Evolutionary conservation across 306 rosid genomes (phyloP).

Genomic region (Quercus robur): DNA sequence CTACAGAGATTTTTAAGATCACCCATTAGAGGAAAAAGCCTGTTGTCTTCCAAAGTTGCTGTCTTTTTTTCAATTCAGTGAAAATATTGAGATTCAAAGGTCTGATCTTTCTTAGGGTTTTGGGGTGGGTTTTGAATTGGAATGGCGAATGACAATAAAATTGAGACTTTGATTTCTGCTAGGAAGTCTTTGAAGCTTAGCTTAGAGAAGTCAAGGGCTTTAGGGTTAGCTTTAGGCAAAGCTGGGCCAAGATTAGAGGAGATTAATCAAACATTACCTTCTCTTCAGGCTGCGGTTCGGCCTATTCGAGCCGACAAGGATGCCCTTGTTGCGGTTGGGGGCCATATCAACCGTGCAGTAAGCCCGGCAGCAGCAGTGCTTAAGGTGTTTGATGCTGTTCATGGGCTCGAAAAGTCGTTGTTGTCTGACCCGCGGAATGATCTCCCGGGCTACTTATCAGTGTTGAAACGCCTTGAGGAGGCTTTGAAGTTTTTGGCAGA

Average conservation of each 20-base stretch:
- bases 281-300: conserved; percentile 77
- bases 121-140: conserved; percentile 19
- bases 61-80: not conserved
- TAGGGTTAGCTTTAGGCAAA: conserved; percentile 67
- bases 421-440: conserved; percentile 81
- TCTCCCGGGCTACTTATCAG: conserved; percentile 77
- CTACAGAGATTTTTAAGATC: conserved; percentile 20
- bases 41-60: conserved; percentile 4
- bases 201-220: conserved; percentile 71
- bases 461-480: conserved; percentile 91
- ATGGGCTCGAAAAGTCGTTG: conserved; percentile 89
- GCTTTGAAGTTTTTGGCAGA: conserved; percentile 84
- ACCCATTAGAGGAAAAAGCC: conserved; percentile 9
- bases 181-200: conserved; percentile 69
- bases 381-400: conserved; percentile 96
- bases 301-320: conserved; percentile 89
- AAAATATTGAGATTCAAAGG: conserved; percentile 9
- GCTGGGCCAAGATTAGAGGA: conserved; percentile 87
- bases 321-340: conserved; percentile 87
- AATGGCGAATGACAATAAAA: conserved; percentile 56
- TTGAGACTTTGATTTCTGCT: conserved; percentile 64
- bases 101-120: conserved; percentile 18
- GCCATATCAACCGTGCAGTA: conserved; percentile 93
- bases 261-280: conserved; percentile 65
- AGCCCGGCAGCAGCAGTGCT: conserved; percentile 98